Conservation (phyloP, 352 stramenopile species). For the Globisporangium alternatum region DNA sequence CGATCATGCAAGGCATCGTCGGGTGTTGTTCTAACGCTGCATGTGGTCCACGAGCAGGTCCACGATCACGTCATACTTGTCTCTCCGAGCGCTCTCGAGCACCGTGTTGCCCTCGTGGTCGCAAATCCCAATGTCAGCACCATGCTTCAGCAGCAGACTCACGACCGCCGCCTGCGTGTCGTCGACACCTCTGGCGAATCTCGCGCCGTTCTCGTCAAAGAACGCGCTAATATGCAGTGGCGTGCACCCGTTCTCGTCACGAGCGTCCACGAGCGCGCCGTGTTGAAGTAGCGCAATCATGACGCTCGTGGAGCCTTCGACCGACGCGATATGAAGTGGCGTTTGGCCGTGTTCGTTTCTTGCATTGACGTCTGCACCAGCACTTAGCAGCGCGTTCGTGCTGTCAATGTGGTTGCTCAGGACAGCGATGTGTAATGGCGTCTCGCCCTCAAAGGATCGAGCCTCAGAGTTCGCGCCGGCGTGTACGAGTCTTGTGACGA, state of each 20-base stretch:
- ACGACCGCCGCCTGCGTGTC: constrained; percentile 2
- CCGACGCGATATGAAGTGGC: constrained; percentile 3
- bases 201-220: constrained; percentile 5
- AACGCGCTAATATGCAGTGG: neutral
- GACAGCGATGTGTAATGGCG: neutral
- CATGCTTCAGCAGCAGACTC: neutral
- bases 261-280: neutral
- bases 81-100: neutral
- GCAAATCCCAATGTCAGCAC: neutral
- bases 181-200: neutral
- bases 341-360: neutral
- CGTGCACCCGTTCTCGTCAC: constrained; percentile 1
- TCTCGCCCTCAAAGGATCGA: neutral
- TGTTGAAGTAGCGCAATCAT: neutral
- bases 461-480: neutral
- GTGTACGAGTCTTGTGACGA: neutral
- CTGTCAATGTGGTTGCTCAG: neutral
- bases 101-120: neutral
- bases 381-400: neutral
- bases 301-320: neutral
- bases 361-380: neutral
- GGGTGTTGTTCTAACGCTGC: neutral
- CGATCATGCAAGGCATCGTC: neutral
- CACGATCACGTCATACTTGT: neutral
- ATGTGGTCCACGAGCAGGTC: neutral